These are phyloP conservation scores for Aspergillus coremiiformis DNA, from an alignment of 495 filamentous ascomycete genomes.

Conservation along the genomic window DNA sequence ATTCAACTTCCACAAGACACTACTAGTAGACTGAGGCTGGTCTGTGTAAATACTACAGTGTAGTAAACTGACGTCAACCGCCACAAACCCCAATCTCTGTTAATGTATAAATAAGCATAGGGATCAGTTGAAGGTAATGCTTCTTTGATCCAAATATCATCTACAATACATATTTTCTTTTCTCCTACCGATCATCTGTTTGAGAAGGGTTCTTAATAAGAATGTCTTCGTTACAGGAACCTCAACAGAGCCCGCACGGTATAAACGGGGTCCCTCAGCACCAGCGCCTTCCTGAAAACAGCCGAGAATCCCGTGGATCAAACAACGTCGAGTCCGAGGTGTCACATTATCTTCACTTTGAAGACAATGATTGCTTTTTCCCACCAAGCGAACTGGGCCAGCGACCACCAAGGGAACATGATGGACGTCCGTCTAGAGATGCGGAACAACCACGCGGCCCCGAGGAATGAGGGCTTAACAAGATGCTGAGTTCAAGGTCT, in stretches of 20 bases:
- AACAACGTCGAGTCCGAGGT: constrained; percentile 6
- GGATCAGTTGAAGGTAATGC: too few relatives aligned
- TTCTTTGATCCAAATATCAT: too few relatives aligned
- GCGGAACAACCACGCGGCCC: background rate
- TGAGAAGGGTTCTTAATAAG: background rate
- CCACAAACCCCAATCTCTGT: background rate
- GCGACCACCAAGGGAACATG: constrained; percentile 6
- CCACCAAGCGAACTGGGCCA: constrained; percentile 30
- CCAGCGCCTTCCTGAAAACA: background rate
- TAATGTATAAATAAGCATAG: too few relatives aligned
- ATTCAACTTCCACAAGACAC: too few relatives aligned
- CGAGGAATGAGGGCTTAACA: background rate
- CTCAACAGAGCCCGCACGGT: background rate
- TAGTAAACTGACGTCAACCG: constrained; percentile 4
- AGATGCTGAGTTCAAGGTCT: background rate
- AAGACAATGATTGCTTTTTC: constrained; percentile 39
- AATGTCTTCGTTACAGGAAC: background rate
- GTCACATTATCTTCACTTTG: constrained; percentile 33
- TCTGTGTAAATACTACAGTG: background rate
- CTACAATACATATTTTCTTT: too few relatives aligned
- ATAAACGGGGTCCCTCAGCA: background rate
- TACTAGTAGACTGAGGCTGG: too few relatives aligned
- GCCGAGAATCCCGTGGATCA: background rate
- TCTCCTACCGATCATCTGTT: too few relatives aligned
- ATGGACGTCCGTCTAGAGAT: background rate